Base-by-base conservation (phyloP, 495 filamentous ascomycete species). In the Podospora anserina region DNA sequence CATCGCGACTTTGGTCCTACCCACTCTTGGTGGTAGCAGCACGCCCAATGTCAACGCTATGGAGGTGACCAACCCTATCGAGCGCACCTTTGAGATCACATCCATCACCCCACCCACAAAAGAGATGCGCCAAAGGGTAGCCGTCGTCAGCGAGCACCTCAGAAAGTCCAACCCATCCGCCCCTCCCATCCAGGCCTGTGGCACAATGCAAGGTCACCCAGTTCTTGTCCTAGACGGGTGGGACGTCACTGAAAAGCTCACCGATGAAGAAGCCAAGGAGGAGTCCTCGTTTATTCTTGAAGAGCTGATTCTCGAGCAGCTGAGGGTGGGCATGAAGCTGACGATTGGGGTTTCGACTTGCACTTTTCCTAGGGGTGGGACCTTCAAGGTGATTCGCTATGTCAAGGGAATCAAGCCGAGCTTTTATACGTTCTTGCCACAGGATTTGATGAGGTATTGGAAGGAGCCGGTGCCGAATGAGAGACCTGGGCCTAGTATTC, bases 281-380 rank as follows among this genome's bases (percentile, higher is more conserved):
- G 34, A 63, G 49, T 58, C 55, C 3, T 0, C 11, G n/a, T 72
- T 78, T 53, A 63, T 76, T 26, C 27, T 79, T 20, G 77, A 79
- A 64, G 60, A 88, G 28, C 74, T 84, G 0, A 78, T 90, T 5
- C 81, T 97, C 20, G 69, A 81, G 30, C 79, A 85, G 60, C 85
- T 89, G 68, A 88, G 87, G 70, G 81, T 86, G 0, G 92, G 93
- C 1, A 88, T 97, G 88, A 97, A 96, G 80, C 75, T 97, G 18
- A 82, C 84, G 39, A 81, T 87, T 5, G 77, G 74, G 7, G 39
- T 49, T 13, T 49, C 39, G 39, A 83, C 96, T 18, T 88, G 87
- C 75, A 82, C 86, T 13, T 61, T 78, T 92, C 32, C 87, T 84
- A 66, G 84, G 81, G 65, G 90, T 13, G 39, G 39, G 9, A 0